These are phyloP conservation scores for Solanum hybrid DNA, from an alignment of 305 asterid species.

Conservation along the genomic window DNA sequence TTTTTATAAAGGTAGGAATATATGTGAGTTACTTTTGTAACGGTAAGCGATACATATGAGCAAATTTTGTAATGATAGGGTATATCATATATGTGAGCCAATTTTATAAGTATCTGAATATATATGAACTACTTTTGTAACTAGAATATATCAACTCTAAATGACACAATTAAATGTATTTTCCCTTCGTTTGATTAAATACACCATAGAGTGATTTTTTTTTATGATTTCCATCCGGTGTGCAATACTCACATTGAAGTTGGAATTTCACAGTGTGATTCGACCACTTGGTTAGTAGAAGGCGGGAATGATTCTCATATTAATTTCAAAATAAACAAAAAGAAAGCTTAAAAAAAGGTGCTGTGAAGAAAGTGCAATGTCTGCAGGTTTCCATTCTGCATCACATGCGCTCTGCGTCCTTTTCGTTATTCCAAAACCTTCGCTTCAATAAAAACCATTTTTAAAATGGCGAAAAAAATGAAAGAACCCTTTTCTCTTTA, in stretches of 20 bases:
- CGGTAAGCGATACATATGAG: no score
- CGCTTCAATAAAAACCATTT: background rate
- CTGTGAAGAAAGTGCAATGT: background rate
- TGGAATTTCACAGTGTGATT: no score
- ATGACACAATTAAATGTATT: background rate
- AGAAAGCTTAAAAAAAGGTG: background rate
- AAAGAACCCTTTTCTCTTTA: background rate
- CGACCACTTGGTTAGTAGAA: background rate
- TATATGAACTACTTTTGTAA: no score
- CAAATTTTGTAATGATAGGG: no score
- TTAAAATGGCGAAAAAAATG: background rate
- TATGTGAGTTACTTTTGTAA: background rate
- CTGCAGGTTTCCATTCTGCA: conserved; percentile 1
- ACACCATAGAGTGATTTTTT: background rate
- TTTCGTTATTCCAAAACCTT: background rate
- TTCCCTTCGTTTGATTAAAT: background rate
- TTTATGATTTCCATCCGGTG: background rate
- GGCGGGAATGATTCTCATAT: background rate
- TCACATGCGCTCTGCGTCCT: conserved; percentile 3
- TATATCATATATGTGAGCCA: background rate
- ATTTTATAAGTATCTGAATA: accelerated
- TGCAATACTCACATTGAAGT: no score
- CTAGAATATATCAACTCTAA: no score
- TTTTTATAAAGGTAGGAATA: no score
- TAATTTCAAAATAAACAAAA: background rate